These are phyloP conservation scores for Colletotrichum lupini DNA, from an alignment of 2,329 filamentous ascomycete genomes.

Conservation along the genomic window DNA sequence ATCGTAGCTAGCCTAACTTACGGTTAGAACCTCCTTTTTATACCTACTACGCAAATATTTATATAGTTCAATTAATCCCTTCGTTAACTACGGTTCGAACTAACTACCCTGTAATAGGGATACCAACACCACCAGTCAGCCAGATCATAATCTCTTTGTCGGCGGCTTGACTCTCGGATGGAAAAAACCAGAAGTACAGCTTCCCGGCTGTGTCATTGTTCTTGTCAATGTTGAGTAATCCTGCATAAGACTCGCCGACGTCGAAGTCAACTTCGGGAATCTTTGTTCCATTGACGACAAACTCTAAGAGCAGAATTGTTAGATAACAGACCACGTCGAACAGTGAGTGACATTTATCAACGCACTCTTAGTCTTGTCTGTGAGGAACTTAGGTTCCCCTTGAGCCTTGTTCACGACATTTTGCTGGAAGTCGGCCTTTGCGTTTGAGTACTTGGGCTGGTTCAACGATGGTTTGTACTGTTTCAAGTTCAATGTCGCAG, in stretches of 20 bases:
- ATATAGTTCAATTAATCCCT: too few species aligned
- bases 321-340: background rate
- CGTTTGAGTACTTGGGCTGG: background rate
- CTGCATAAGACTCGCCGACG: slow-evolving; percentile 74
- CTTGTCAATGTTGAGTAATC: slow-evolving; percentile 65
- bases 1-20: too few species aligned
- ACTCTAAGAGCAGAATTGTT: slow-evolving; percentile 54
- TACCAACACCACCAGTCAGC: slow-evolving; percentile 67
- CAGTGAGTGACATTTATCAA: fast-evolving
- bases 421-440: background rate
- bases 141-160: slow-evolving; percentile 72
- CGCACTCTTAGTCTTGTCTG: slow-evolving; percentile 23
- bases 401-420: background rate
- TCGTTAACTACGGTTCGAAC: too few species aligned
- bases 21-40: too few species aligned
- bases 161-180: slow-evolving; percentile 60
- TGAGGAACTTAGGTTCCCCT: slow-evolving; percentile 42
- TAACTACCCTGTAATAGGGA: too few species aligned
- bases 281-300: slow-evolving; percentile 70
- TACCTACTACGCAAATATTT: too few species aligned
- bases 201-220: slow-evolving; percentile 58
- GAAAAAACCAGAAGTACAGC: slow-evolving; percentile 77
- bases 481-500: slow-evolving; percentile 31
- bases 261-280: slow-evolving; percentile 79
- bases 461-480: slow-evolving; percentile 20